Evolutionary conservation across 768 basidiomycete species (phyloP).

Genomic region (Boletus insuetus): DNA sequence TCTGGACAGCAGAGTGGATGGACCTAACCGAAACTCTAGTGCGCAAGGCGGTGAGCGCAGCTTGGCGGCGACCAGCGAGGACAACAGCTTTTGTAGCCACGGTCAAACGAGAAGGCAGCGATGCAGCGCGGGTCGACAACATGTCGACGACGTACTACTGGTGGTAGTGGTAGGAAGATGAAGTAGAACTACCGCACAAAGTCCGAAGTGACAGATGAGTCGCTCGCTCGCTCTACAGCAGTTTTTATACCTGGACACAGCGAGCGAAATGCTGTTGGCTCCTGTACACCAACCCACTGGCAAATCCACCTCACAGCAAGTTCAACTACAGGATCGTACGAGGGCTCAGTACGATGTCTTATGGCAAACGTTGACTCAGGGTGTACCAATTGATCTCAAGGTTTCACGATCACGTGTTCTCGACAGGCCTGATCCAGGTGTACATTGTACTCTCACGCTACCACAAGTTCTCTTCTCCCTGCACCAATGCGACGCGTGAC

Average conservation of each 20-base stretch:
- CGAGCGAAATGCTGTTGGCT: constrained; percentile 21
- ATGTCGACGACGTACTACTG: constrained; percentile 14
- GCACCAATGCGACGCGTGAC: no score
- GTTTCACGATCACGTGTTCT: no score
- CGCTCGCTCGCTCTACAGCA: not conserved
- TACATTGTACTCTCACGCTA: no score
- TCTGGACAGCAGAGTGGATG: constrained; percentile 66
- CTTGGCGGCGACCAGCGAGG: constrained; percentile 43
- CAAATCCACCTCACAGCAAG: constrained; percentile 5
- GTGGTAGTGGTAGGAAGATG: constrained; percentile 4
- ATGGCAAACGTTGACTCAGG: no score
- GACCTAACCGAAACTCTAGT: constrained; percentile 38
- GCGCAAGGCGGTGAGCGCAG: constrained; percentile 40
- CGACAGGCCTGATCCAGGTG: no score
- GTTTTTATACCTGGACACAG: constrained; percentile 1
- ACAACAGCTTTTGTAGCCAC: constrained; percentile 45
- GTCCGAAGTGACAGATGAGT: not conserved
- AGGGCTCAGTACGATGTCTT: no score
- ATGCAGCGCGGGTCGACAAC: constrained; percentile 31
- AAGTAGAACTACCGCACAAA: no score
- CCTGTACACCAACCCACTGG: constrained; percentile 9
- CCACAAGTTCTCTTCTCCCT: no score
- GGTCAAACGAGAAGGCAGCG: constrained; percentile 28
- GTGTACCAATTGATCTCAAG: no score
- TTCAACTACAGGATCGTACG: no score